Evolutionary conservation across 2,329 filamentous ascomycete genomes (phyloP).

Genomic region (Dactylellina parvicollis): DNA sequence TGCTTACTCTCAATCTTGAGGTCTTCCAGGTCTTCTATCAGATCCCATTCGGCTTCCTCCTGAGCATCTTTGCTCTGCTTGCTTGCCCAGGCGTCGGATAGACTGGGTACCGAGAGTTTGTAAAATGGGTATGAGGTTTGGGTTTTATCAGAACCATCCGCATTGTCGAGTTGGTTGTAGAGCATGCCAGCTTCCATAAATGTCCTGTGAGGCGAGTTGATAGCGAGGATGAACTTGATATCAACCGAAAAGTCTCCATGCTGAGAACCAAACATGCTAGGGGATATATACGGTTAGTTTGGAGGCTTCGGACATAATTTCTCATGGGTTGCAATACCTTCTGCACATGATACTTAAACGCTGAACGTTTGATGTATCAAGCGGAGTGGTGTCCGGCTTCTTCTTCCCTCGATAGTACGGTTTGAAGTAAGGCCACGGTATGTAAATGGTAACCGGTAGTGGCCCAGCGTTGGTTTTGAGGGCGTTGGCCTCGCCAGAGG

Average conservation of each 20-base stretch:
- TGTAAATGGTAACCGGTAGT: constrained; percentile 63
- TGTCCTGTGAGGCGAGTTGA: not conserved
- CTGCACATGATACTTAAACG: constrained; percentile 81
- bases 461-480: not conserved
- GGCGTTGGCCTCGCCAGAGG: not conserved
- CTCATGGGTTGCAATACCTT: constrained; percentile 68
- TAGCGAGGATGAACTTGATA: constrained; percentile 18
- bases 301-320: not conserved
- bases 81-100: not conserved
- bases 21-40: constrained; percentile 15
- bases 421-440: constrained; percentile 73
- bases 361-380: constrained; percentile 71
- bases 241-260: constrained; percentile 32
- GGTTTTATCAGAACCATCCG: not conserved
- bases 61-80: not conserved
- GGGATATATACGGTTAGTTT: not conserved
- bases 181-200: not conserved
- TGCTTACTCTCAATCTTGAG: not conserved
- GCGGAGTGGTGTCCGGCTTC: constrained; percentile 68
- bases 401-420: constrained; percentile 78
- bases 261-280: constrained; percentile 46
- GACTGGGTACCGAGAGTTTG: not conserved
- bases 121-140: constrained; percentile 6
- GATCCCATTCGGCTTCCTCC: constrained; percentile 5
- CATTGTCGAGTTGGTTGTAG: not conserved